Evolutionary conservation across 352 stramenopile genomes (phyloP).

Genomic region (Phytopythium vexans): DNA sequence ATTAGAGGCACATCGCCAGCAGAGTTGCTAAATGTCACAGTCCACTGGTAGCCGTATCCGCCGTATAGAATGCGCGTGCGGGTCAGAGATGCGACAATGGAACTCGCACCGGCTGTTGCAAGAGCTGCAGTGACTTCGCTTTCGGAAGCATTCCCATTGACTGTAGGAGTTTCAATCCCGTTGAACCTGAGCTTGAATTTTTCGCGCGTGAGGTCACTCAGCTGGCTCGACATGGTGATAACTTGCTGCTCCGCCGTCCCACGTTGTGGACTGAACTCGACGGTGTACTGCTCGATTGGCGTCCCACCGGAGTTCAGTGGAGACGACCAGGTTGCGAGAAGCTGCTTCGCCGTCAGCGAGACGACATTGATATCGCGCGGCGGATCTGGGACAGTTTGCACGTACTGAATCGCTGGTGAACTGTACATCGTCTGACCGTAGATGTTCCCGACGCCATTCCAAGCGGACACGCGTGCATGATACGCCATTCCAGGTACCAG

Average conservation of each 20-base stretch:
- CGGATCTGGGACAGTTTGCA: constrained; percentile 30
- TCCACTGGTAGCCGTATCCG: constrained; percentile 68
- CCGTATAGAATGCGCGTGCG: constrained; percentile 43
- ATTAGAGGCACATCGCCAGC: constrained; percentile 51
- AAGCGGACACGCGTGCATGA: constrained; percentile 90
- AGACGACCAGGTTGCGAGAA: constrained; percentile 50
- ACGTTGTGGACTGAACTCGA: constrained; percentile 62
- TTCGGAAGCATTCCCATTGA: constrained; percentile 41
- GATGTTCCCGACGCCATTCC: constrained; percentile 88
- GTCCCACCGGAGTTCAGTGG: constrained; percentile 55
- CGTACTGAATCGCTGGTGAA: constrained; percentile 60
- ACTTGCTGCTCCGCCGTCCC: constrained; percentile 62
- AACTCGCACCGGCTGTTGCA: constrained; percentile 4
- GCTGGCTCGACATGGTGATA: constrained; percentile 34
- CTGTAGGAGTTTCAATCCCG: constrained; percentile 5
- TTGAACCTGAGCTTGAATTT: constrained; percentile 32
- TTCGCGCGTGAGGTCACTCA: constrained; percentile 26
- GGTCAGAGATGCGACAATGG: constrained; percentile 19
- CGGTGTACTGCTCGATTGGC: constrained; percentile 34
- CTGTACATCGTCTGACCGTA: constrained; percentile 81
- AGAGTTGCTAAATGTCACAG: constrained; percentile 54
- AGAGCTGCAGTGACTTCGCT: constrained; percentile 20
- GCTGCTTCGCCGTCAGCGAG: constrained; percentile 19
- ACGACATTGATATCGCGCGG: constrained; percentile 50
- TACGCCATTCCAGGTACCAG: constrained; percentile 52